phyloP scores from a whole-genome alignment of 345 rosid genomes.

The Brassica cretica region DNA sequence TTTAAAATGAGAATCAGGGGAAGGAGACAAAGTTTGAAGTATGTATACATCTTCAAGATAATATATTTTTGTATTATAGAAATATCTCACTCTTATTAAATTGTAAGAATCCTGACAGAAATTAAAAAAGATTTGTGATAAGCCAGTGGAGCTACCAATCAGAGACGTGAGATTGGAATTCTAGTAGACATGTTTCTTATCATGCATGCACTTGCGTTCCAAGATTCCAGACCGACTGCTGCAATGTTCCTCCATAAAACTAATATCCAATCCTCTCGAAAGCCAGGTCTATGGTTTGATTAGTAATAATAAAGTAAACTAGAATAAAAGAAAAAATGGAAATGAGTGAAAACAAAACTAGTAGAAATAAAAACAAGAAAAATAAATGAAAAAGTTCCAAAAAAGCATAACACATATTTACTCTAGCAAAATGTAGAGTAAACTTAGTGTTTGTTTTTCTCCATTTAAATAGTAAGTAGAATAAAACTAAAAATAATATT shows the following conservation, averaged over 20 bases:
- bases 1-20: constrained; percentile 4
- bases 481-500: too few species aligned
- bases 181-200: constrained; percentile 12
- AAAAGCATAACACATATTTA: too few species aligned
- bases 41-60: constrained; percentile 29
- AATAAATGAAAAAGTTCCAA: too few species aligned
- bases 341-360: too few species aligned
- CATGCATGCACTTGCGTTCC: constrained; percentile 28
- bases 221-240: constrained; percentile 2
- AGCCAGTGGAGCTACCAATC: constrained; percentile 13
- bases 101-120: not conserved
- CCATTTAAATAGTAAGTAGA: too few species aligned
- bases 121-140: not conserved
- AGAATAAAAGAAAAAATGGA: too few species aligned
- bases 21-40: constrained; percentile 23
- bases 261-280: not conserved
- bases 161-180: constrained; percentile 11
- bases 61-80: constrained; percentile 2
- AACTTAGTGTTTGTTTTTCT: too few species aligned
- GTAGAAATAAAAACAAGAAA: too few species aligned
- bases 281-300: not conserved
- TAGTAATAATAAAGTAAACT: too few species aligned
- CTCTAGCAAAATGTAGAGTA: too few species aligned
- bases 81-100: constrained; percentile 13
- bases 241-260: not conserved